Conservation (phyloP, 495 filamentous ascomycete species). For the Aspergillus sclerotioniger region DNA sequence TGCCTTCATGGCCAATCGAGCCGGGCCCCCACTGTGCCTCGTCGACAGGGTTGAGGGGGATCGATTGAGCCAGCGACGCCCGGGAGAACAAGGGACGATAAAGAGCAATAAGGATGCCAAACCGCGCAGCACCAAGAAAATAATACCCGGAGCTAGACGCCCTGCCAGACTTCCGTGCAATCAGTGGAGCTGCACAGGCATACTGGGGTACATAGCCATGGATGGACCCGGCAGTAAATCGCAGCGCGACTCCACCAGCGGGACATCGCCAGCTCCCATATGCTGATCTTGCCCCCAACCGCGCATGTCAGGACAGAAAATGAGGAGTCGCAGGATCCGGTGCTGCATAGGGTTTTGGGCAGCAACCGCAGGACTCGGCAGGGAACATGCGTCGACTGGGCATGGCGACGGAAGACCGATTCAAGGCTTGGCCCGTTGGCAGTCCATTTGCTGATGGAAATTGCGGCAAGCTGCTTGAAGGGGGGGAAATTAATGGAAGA, state of each 20-base stretch:
- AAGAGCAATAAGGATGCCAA: slow-evolving; percentile 12
- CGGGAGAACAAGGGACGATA: slow-evolving; percentile 19
- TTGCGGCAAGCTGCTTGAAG: slow-evolving; percentile 8
- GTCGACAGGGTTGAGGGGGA: slow-evolving; percentile 15
- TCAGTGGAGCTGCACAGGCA: slow-evolving; percentile 16
- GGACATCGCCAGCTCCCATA: slow-evolving; percentile 25
- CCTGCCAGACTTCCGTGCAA: slow-evolving; percentile 14
- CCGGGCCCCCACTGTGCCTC: slow-evolving; percentile 12
- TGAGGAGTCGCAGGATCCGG: slow-evolving; percentile 17
- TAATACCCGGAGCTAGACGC: slow-evolving; percentile 15
- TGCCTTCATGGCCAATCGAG: slow-evolving; percentile 2
- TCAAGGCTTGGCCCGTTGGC: slow-evolving; percentile 17
- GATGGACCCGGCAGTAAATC: slow-evolving; percentile 19
- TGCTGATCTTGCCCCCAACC: slow-evolving; percentile 24
- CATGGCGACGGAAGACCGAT: slow-evolving; percentile 12
- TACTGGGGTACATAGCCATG: slow-evolving; percentile 16
- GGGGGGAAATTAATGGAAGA: too few species aligned
- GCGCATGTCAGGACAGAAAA: slow-evolving; percentile 17
- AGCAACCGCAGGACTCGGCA: slow-evolving; percentile 36
- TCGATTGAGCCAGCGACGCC: slow-evolving; percentile 18
- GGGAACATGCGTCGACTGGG: slow-evolving; percentile 24
- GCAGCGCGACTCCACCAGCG: slow-evolving; percentile 23
- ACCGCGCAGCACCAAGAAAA: slow-evolving; percentile 14
- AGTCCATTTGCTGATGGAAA: slow-evolving; percentile 12
- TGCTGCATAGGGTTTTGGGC: slow-evolving; percentile 31